Evolutionary conservation across 768 basidiomycete species (phyloP).

Genomic region (Naganishia kalamii): DNA sequence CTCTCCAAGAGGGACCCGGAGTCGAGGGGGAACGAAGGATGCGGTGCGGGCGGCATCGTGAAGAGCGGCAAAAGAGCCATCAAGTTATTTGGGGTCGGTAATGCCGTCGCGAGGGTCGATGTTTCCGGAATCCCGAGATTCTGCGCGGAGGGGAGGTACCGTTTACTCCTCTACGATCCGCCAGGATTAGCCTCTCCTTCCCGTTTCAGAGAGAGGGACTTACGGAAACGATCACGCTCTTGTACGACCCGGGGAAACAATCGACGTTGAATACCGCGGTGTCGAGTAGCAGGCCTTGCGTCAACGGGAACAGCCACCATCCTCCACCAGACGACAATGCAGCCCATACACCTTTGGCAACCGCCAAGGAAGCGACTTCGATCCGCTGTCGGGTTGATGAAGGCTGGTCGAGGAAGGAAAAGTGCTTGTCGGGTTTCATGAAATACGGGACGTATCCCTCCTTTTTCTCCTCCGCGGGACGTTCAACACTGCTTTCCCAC

Average conservation of each 20-base stretch:
- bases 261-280: slow-evolving; percentile 13
- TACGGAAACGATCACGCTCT: slow-evolving; percentile 15
- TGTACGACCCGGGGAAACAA: slow-evolving; percentile 14
- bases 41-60: slow-evolving; percentile 1
- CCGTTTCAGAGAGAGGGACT: neutral
- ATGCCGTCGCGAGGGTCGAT: neutral
- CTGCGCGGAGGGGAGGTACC: slow-evolving; percentile 8
- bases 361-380: neutral
- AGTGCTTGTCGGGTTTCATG: slow-evolving; percentile 6
- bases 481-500: neutral
- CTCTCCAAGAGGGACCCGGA: neutral
- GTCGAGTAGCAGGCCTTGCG: slow-evolving; percentile 19
- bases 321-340: slow-evolving; percentile 13
- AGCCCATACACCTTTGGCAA: neutral
- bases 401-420: slow-evolving; percentile 5
- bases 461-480: neutral
- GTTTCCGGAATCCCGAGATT: neutral
- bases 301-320: slow-evolving; percentile 23
- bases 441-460: slow-evolving; percentile 1
- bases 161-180: neutral
- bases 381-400: neutral
- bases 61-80: slow-evolving; percentile 18
- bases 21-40: slow-evolving; percentile 9
- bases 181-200: neutral
- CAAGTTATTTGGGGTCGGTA: neutral